phyloP scores from a whole-genome alignment of 2,329 filamentous ascomycete genomes.

The Coniochaeta hoffmannii region DNA sequence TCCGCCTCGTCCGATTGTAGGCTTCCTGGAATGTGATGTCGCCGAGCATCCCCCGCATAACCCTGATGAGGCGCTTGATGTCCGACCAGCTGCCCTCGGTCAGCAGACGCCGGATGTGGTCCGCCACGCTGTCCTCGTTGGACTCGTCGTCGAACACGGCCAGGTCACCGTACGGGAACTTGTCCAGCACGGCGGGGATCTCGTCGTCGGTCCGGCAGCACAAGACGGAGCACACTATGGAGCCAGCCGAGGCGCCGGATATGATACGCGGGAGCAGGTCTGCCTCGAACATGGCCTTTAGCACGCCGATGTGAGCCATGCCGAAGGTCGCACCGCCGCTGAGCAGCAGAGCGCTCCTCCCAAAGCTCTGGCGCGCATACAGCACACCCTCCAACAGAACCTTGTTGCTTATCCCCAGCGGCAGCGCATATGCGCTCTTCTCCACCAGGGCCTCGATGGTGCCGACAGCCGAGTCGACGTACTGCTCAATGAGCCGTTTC shows the following conservation, averaged over 20 bases:
- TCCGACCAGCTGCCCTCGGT: conserved; percentile 83
- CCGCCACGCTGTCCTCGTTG: conserved; percentile 53
- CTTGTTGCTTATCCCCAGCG: conserved; percentile 49
- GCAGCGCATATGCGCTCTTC: conserved; percentile 37
- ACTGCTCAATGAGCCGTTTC: conserved; percentile 78
- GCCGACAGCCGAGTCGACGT: conserved; percentile 70
- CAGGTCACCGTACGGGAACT: conserved; percentile 73
- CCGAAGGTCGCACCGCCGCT: conserved; percentile 86
- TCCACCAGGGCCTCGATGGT: conserved; percentile 69
- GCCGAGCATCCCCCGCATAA: conserved; percentile 74
- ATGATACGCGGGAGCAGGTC: conserved; percentile 77
- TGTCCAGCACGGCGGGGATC: conserved; percentile 59
- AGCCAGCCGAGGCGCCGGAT: conserved; percentile 79
- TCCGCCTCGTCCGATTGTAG: conserved; percentile 86
- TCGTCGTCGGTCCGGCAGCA: conserved; percentile 74
- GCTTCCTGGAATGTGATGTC: conserved; percentile 94
- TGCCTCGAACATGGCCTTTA: conserved; percentile 72
- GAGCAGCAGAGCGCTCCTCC: conserved; percentile 73
- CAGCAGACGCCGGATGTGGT: conserved; percentile 63
- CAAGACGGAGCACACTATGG: conserved; percentile 75
- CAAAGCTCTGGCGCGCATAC: conserved; percentile 70
- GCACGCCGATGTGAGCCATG: conserved; percentile 84
- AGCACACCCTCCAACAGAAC: conserved; percentile 61
- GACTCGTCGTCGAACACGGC: conserved; percentile 66
- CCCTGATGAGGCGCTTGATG: conserved; percentile 69